Conservation (phyloP, 78 protist species). For the Dictyostelium capitatum region DNA sequence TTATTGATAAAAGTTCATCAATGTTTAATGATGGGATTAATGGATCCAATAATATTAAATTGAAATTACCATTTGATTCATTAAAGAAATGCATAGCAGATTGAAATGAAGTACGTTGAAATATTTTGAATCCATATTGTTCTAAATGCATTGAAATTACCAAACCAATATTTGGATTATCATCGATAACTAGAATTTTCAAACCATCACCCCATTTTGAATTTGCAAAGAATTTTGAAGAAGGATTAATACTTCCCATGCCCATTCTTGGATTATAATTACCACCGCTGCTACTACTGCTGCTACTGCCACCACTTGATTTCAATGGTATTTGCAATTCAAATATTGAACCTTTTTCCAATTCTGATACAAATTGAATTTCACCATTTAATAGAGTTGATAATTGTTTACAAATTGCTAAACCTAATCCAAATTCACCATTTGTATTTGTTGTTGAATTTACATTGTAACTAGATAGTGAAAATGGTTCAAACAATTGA, state of each 20-base stretch:
- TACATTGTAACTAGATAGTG: not conserved
- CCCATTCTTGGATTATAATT: not conserved
- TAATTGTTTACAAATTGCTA: constrained; percentile 48
- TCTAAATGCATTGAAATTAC: constrained; percentile 39
- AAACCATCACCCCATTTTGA: constrained; percentile 33
- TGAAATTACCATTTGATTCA: constrained; percentile 14
- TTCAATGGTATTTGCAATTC: constrained; percentile 2
- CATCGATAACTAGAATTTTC: constrained; percentile 43
- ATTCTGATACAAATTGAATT: not conserved
- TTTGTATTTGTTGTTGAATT: not conserved
- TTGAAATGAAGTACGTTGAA: not conserved
- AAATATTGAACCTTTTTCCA: constrained; percentile 2
- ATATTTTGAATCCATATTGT: constrained; percentile 25
- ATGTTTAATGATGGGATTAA: constrained; percentile 41
- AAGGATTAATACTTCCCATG: not conserved
- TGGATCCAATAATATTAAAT: constrained; percentile 46
- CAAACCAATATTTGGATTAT: constrained; percentile 16
- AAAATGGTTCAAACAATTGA: constrained; percentile 43
- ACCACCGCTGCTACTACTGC: no score
- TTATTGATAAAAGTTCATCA: constrained; percentile 33
- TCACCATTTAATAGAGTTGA: constrained; percentile 28
- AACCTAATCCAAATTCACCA: constrained; percentile 51
- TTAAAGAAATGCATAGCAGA: not conserved
- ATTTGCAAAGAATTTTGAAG: not conserved
- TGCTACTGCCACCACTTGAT: not conserved